Percentiles rank a stretch among this genome's conserved stretches.
phyloP scores from a whole-genome alignment of 306 rosid genomes.

The Gleditsia sinensis region DNA sequence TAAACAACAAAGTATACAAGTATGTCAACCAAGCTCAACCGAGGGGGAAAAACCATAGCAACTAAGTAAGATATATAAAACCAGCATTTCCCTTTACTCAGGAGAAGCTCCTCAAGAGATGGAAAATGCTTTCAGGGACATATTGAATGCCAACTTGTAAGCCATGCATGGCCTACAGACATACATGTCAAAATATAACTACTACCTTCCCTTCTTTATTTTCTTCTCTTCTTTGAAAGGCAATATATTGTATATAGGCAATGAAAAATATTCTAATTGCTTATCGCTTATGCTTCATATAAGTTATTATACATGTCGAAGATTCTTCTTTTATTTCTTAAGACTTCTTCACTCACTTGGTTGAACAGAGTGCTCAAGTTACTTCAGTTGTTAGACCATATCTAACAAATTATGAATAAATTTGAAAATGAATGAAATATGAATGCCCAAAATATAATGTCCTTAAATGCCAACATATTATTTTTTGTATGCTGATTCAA shows the following conservation, averaged over 20 bases:
- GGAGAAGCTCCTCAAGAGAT: background rate
- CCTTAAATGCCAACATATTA: too few relatives aligned
- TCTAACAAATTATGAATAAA: background rate
- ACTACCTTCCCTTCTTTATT: background rate
- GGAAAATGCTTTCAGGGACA: background rate
- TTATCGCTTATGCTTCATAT: slow-evolving; percentile 4
- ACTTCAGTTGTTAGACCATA: background rate
- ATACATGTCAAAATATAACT: background rate
- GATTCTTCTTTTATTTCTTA: background rate
- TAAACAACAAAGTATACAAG: background rate
- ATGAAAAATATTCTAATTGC: background rate
- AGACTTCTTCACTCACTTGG: background rate
- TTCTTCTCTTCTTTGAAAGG: background rate
- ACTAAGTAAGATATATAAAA: background rate
- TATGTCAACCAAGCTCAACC: background rate
- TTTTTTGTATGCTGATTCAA: too few relatives aligned
- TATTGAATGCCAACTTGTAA: background rate
- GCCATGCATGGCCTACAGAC: background rate
- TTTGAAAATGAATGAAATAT: slow-evolving; percentile 9
- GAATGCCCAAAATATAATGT: background rate
- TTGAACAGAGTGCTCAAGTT: background rate
- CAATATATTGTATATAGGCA: background rate
- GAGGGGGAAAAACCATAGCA: background rate
- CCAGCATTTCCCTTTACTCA: background rate
- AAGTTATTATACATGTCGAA: background rate